Evolutionary conservation across 2,329 filamentous ascomycete species (phyloP).

Genomic region (Diaporthe humulicola): DNA sequence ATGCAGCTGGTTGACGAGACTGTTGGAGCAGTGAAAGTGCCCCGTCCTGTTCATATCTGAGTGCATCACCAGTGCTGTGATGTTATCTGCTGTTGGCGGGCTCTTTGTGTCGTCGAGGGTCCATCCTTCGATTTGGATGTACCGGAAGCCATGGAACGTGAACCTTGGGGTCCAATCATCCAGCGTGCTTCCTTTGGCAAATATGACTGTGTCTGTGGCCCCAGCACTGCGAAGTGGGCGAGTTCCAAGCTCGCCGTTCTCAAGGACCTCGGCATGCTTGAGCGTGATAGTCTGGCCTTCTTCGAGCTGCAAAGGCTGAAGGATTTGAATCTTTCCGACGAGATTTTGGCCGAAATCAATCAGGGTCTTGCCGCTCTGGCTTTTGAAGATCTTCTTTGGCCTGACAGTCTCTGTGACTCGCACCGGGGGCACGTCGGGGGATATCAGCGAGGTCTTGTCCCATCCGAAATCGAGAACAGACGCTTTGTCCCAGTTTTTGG

Average conservation of each 20-base stretch:
- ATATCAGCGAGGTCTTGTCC: slow-evolving; percentile 41
- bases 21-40: slow-evolving; percentile 65
- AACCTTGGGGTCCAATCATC: slow-evolving; percentile 58
- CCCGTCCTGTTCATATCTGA: slow-evolving; percentile 65
- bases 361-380: slow-evolving; percentile 57
- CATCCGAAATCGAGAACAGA: slow-evolving; percentile 41
- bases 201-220: slow-evolving; percentile 54
- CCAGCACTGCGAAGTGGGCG: slow-evolving; percentile 59
- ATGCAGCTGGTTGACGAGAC: slow-evolving; percentile 66
- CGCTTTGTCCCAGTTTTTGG: slow-evolving; percentile 1
- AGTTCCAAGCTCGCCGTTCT: slow-evolving; percentile 58
- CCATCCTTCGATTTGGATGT: slow-evolving; percentile 63
- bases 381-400: slow-evolving; percentile 28
- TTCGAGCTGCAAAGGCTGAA: slow-evolving; percentile 48
- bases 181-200: slow-evolving; percentile 33
- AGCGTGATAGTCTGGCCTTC: slow-evolving; percentile 58
- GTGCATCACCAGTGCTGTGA: slow-evolving; percentile 56
- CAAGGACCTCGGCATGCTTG: slow-evolving; percentile 67
- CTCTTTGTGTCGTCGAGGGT: slow-evolving; percentile 29
- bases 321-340: slow-evolving; percentile 62
- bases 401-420: slow-evolving; percentile 45
- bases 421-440: slow-evolving; percentile 51
- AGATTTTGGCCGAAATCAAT: slow-evolving; percentile 72
- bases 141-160: slow-evolving; percentile 68
- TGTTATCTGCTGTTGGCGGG: slow-evolving; percentile 37